Percentiles rank a stretch among this genome's conserved stretches.
These are phyloP conservation scores for Didymella exigua DNA, from an alignment of 2,329 filamentous ascomycete genomes.

Conservation along the genomic window DNA sequence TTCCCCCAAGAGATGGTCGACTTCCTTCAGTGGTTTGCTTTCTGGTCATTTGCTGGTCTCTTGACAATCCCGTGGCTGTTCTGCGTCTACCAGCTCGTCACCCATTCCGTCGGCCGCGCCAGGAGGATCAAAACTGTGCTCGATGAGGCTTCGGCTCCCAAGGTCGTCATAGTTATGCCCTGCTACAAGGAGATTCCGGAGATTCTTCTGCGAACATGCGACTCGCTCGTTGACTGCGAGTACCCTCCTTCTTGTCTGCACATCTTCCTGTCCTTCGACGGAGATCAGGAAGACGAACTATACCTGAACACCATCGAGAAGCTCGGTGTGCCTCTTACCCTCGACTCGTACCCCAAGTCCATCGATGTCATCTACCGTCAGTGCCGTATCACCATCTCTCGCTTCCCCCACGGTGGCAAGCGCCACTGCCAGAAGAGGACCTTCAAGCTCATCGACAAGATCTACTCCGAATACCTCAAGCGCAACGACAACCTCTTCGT, in stretches of 20 bases:
- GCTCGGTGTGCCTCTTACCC: slow-evolving; percentile 77
- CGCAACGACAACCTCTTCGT: slow-evolving; percentile 92
- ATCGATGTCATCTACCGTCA: slow-evolving; percentile 87
- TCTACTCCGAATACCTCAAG: slow-evolving; percentile 86
- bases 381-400: slow-evolving; percentile 85
- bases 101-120: slow-evolving; percentile 79
- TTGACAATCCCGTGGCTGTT: slow-evolving; percentile 90
- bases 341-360: slow-evolving; percentile 81
- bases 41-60: slow-evolving; percentile 87
- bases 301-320: slow-evolving; percentile 86
- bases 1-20: slow-evolving; percentile 73
- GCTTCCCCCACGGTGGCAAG: slow-evolving; percentile 93
- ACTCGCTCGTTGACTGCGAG: slow-evolving; percentile 92
- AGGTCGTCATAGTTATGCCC: slow-evolving; percentile 95
- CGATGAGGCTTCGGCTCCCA: slow-evolving; percentile 84
- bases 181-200: slow-evolving; percentile 92
- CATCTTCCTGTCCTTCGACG: slow-evolving; percentile 94
- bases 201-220: slow-evolving; percentile 80
- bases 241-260: slow-evolving; percentile 93
- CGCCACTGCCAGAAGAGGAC: slow-evolving; percentile 92
- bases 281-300: slow-evolving; percentile 83
- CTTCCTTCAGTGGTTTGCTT: slow-evolving; percentile 90
- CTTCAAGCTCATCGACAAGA: slow-evolving; percentile 89
- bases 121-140: slow-evolving; percentile 83
- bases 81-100: slow-evolving; percentile 89